Base-by-base conservation (phyloP, 192 early-diverging fungal species). In the Linnemannia zychae region DNA sequence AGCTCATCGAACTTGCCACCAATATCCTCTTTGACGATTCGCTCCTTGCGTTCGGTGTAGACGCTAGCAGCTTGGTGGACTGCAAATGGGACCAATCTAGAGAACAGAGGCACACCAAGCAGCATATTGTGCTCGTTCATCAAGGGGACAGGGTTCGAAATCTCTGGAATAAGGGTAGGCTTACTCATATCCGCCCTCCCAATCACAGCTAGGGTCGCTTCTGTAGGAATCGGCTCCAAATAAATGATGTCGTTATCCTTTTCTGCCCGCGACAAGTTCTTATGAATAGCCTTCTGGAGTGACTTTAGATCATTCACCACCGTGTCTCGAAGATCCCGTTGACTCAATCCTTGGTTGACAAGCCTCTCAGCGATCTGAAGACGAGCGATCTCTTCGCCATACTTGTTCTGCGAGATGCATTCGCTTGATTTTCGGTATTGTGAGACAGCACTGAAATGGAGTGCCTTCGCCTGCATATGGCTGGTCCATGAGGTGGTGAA, bases 211-310 rank as follows among this genome's bases (percentile, higher is more conserved):
- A 99, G 83, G 12, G 92, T 67, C 12, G 92, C 89, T 6, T 89
- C 67, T 13, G 90, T 80, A 1, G 96, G 97, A 0, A 99, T 92
- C 0, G 89, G 90, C 37, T 97, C 93, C 67, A 97, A 79, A 83
- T 98, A 97, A 24, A 99, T 97, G 52, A 97, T 91, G 80, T 98
- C 95, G 68, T 99, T 99, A 79, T 99, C 97, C 87, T 95, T 96
- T 53, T 94, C 93, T 17, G 97, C 96, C 2, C 91, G 79, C 4
- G 78, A 80, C 12, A 92, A 77, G 66, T 93, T 93, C 60, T 86
- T 78, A 75, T 76, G 53, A 3, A 94, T 87, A 0, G 86, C 84
- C 33, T 87, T 80, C n/a, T 90, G 79, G 38, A 94, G 84, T 5
- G 91, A 84, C 63, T 89, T 79, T 9, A 89, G 70, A 47, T 90